phyloP scores from a whole-genome alignment of 352 stramenopile genomes.

The Phytopythium ostracodes region DNA sequence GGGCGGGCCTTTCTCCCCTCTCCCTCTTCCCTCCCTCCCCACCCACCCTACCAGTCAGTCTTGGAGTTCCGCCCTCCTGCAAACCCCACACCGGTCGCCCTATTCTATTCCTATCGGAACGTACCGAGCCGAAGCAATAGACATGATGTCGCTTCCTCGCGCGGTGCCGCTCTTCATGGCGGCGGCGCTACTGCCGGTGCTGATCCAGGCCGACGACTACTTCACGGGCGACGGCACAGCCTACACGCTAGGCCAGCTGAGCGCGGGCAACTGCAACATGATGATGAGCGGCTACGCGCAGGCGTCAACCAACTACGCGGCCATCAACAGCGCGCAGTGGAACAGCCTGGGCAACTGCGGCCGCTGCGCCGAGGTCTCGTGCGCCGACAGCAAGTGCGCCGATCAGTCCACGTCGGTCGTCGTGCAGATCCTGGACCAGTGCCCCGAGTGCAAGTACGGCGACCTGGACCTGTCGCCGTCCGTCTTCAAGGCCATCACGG shows the following conservation, averaged over 20 bases:
- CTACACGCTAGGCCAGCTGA: slow-evolving; percentile 31
- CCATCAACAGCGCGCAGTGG: slow-evolving; percentile 65
- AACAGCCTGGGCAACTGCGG: slow-evolving; percentile 43
- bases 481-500: slow-evolving; percentile 69
- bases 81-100: too few relatives aligned
- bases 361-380: slow-evolving; percentile 59
- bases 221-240: slow-evolving; percentile 39
- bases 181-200: too few relatives aligned
- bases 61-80: neutral
- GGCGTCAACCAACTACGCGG: slow-evolving; percentile 60
- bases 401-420: slow-evolving; percentile 36
- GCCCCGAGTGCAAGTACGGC: slow-evolving; percentile 60
- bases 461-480: slow-evolving; percentile 66
- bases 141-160: slow-evolving; percentile 12
- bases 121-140: slow-evolving; percentile 9
- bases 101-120: neutral
- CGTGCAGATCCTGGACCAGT: slow-evolving; percentile 69
- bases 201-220: slow-evolving; percentile 35
- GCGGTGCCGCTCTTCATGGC: too few relatives aligned
- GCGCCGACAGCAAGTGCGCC: slow-evolving; percentile 43
- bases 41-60: neutral
- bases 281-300: slow-evolving; percentile 57
- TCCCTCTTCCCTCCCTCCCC: neutral
- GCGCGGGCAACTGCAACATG: slow-evolving; percentile 48
- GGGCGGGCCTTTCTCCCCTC: neutral